A percentile compares a stretch with the other conserved stretches of the same genome.
Conservation (phyloP, 352 stramenopile species). For the Globisporangium takayamanum region DNA sequence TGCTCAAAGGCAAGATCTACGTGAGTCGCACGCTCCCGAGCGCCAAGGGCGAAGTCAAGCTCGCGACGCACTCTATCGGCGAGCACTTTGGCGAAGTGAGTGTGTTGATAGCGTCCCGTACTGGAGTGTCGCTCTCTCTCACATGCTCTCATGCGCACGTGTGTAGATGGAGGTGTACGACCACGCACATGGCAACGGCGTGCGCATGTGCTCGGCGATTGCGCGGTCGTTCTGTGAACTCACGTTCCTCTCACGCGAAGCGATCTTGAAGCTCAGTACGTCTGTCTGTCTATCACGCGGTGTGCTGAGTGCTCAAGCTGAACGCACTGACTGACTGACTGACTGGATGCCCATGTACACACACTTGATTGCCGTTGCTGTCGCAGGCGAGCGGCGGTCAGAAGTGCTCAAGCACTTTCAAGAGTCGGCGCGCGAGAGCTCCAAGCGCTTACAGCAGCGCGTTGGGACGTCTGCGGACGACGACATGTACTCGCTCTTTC, state of each 20-base stretch:
- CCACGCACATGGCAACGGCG: conserved; percentile 66
- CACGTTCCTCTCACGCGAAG: conserved; percentile 71
- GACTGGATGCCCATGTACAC: background rate
- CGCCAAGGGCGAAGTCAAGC: conserved; percentile 35
- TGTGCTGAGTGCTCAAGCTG: background rate
- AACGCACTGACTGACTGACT: background rate
- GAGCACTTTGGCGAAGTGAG: conserved; percentile 81
- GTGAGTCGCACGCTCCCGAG: conserved; percentile 47
- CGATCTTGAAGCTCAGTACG: conserved; percentile 69
- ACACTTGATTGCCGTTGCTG: background rate
- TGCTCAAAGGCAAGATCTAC: conserved; percentile 67
- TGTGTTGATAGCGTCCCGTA: background rate
- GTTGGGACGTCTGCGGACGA: conserved; percentile 16
- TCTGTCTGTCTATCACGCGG: conserved; percentile 10
- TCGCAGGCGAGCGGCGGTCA: conserved; percentile 57
- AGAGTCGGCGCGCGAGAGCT: conserved; percentile 29
- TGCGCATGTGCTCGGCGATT: conserved; percentile 77
- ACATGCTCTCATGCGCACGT: no score
- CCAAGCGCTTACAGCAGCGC: conserved; percentile 36
- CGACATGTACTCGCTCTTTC: conserved; percentile 18
- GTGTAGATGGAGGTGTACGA: conserved; percentile 76
- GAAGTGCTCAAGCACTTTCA: conserved; percentile 67
- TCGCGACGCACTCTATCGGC: conserved; percentile 39
- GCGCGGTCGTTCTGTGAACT: conserved; percentile 74
- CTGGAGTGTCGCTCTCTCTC: background rate